Percentiles rank a stretch among this genome's conserved stretches.
Evolutionary conservation across 768 basidiomycete species (phyloP).

Genomic region (Royoungia palumana): DNA sequence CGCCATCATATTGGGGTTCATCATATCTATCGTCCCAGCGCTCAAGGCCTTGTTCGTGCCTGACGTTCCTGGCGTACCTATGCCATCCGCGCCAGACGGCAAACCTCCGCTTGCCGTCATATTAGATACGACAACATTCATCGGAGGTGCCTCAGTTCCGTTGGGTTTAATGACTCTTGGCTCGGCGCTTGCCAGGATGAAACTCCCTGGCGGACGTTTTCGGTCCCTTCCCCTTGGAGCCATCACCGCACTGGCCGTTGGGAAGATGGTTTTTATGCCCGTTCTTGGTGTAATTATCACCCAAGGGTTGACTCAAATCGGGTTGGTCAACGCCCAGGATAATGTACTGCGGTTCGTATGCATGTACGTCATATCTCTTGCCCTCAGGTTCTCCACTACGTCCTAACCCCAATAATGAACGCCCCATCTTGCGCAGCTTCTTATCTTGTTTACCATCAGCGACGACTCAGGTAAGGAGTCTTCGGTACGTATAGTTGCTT

Average conservation of each 20-base stretch:
- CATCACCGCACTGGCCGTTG: conserved; percentile 49
- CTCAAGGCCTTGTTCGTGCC: conserved; percentile 61
- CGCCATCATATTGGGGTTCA: conserved; percentile 51
- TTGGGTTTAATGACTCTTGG: conserved; percentile 61
- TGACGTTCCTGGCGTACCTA: conserved; percentile 39
- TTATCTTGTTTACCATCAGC: conserved; percentile 60
- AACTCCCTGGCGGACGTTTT: conserved; percentile 48
- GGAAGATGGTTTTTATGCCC: conserved; percentile 55
- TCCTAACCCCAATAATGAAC: neutral
- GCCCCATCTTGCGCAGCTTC: conserved; percentile 37
- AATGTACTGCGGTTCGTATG: conserved; percentile 63
- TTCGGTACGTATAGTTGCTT: neutral
- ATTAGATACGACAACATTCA: conserved; percentile 53
- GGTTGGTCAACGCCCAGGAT: conserved; percentile 48
- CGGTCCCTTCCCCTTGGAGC: conserved; percentile 46
- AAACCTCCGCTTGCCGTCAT: conserved; percentile 63
- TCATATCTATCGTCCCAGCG: conserved; percentile 51
- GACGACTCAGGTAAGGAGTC: conserved; percentile 48
- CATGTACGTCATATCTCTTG: conserved; percentile 49
- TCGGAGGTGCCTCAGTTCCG: conserved; percentile 63
- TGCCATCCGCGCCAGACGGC: conserved; percentile 59
- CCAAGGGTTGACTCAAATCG: conserved; percentile 43
- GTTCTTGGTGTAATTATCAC: conserved; percentile 59
- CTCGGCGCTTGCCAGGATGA: conserved; percentile 56
- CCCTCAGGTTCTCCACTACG: neutral